Conservation (phyloP, 305 asterid species). For the Fraxinus greggii region DNA sequence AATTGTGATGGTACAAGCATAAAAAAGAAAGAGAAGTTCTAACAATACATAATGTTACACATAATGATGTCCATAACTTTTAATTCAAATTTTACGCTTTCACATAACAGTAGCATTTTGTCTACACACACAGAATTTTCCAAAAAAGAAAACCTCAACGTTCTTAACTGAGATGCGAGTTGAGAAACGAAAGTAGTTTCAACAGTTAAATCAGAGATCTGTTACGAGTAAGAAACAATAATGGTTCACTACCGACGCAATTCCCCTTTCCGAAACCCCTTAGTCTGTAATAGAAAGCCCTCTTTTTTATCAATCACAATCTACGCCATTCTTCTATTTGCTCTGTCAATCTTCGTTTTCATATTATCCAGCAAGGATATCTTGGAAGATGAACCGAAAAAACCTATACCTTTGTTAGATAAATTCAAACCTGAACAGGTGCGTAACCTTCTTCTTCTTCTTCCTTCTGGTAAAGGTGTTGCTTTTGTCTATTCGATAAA, state of each 20-base stretch:
- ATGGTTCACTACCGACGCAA: constrained; percentile 50
- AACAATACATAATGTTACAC: no score
- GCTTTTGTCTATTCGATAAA: not conserved
- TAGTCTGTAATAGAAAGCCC: constrained; percentile 40
- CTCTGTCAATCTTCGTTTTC: constrained; percentile 64
- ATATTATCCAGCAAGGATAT: constrained; percentile 58
- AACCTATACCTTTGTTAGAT: constrained; percentile 36
- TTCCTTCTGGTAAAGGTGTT: not conserved
- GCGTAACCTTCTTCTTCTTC: not conserved
- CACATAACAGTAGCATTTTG: no score
- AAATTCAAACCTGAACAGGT: constrained; percentile 43
- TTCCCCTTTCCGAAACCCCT: constrained; percentile 32
- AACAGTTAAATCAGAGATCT: constrained; percentile 13
- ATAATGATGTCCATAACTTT: no score
- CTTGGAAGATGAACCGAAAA: constrained; percentile 43
- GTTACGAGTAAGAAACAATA: constrained; percentile 12
- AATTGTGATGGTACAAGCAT: not conserved
- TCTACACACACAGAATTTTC: no score
- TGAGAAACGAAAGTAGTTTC: not conserved
- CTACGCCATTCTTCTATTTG: constrained; percentile 54
- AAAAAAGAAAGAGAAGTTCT: no score
- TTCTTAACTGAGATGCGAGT: not conserved
- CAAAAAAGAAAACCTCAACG: no score
- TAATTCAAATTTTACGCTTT: no score
- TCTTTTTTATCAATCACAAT: constrained; percentile 47